Evolutionary conservation across 441 rosid species (phyloP).

Genomic region (Theobroma grandiflorum): DNA sequence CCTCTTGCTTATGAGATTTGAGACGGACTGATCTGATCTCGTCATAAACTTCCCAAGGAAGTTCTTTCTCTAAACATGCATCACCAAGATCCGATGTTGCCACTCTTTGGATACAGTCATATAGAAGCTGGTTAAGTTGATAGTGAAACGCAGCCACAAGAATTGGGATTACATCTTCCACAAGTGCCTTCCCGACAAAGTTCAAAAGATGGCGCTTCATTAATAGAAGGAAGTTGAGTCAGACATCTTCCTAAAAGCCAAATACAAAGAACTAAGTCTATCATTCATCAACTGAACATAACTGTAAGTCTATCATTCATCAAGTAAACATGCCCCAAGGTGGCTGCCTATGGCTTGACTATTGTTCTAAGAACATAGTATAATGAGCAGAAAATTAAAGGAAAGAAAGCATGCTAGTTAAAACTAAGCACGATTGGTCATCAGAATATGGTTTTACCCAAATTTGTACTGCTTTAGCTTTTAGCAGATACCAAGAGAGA

Average conservation of each 20-base stretch:
- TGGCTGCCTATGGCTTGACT: not conserved
- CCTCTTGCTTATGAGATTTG: slow-evolving; percentile 20
- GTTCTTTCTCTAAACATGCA: slow-evolving; percentile 40
- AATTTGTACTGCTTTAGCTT: not conserved
- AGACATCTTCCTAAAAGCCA: not conserved
- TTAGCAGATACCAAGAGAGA: not conserved
- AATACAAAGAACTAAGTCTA: not conserved
- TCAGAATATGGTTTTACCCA: not conserved
- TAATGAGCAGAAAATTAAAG: not conserved
- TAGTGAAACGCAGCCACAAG: slow-evolving; percentile 43
- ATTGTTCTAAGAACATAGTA: too few species aligned
- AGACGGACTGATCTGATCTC: slow-evolving; percentile 34
- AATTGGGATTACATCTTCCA: slow-evolving; percentile 43
- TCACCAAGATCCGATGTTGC: slow-evolving; percentile 37
- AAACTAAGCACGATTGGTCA: too few species aligned
- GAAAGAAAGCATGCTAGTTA: not conserved
- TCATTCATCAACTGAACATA: not conserved
- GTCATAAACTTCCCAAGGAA: slow-evolving; percentile 34
- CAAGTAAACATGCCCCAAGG: not conserved
- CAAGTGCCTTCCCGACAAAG: slow-evolving; percentile 40
- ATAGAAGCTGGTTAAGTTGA: slow-evolving; percentile 36
- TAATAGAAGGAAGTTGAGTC: slow-evolving; percentile 2
- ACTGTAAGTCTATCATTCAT: not conserved
- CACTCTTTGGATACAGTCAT: slow-evolving; percentile 35
- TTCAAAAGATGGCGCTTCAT: slow-evolving; percentile 45